Evolutionary conservation across 1,284 basidiomycete genomes (phyloP).

Genomic region (Fomitiporia mediterranea): DNA sequence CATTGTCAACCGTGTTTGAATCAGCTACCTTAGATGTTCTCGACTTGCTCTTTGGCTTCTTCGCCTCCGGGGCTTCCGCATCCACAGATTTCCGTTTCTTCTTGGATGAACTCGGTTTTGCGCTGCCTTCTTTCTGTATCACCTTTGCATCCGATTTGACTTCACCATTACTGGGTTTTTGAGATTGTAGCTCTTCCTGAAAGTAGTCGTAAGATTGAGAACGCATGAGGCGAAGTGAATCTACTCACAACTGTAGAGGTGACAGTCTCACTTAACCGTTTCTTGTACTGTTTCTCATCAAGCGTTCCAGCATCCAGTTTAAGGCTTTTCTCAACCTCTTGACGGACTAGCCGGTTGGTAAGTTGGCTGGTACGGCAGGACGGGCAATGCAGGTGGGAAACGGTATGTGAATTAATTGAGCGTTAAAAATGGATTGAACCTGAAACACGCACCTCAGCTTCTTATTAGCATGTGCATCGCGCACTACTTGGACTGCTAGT

Average conservation of each 20-base stretch:
- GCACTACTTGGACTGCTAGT: constrained; percentile 28
- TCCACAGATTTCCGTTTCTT: constrained; percentile 5
- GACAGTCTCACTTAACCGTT: constrained; percentile 39
- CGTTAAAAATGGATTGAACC: neutral
- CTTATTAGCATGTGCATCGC: constrained; percentile 26
- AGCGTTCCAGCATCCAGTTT: constrained; percentile 38
- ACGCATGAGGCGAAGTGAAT: neutral
- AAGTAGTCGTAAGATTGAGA: neutral
- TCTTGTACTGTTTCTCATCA: constrained; percentile 39
- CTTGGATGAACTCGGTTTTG: neutral
- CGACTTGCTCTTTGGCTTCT: constrained; percentile 17
- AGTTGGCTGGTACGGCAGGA: constrained; percentile 37
- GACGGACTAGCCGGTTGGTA: constrained; percentile 45
- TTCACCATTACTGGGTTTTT: neutral
- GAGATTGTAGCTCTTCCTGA: neutral
- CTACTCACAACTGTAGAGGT: constrained; percentile 37
- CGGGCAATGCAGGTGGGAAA: neutral
- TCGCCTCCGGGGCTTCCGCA: constrained; percentile 4
- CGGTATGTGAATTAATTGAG: neutral
- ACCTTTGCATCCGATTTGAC: neutral
- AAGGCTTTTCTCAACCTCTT: constrained; percentile 39
- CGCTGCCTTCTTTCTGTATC: neutral
- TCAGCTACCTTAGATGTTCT: neutral
- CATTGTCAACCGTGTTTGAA: too few relatives aligned
- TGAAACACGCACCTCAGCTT: constrained; percentile 26